Conservation (phyloP, 2,329 filamentous ascomycete species). For the Pseudocercospora eumusae region DNA sequence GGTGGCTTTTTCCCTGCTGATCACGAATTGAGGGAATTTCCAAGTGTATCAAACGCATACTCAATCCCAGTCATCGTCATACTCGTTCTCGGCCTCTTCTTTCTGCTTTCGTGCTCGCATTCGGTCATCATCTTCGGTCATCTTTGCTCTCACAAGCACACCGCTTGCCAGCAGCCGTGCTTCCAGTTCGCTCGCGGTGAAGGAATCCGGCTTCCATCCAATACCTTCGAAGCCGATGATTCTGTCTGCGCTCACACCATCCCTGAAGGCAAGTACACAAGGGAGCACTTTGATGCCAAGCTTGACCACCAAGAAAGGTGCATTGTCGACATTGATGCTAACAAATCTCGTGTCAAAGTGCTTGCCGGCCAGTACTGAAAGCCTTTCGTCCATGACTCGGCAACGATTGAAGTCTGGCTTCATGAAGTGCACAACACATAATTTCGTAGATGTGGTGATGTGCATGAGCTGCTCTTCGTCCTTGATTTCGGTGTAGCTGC, state of each 20-base stretch:
- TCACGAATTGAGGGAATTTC: not conserved
- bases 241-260: slow-evolving; percentile 57
- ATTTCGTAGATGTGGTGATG: slow-evolving; percentile 60
- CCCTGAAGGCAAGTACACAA: slow-evolving; percentile 59
- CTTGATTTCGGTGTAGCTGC: slow-evolving; percentile 57
- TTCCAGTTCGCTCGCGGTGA: slow-evolving; percentile 58
- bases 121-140: slow-evolving; percentile 48
- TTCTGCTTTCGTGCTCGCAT: slow-evolving; percentile 37
- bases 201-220: slow-evolving; percentile 55
- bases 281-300: slow-evolving; percentile 60
- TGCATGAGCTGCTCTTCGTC: slow-evolving; percentile 61
- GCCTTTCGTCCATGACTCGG: slow-evolving; percentile 61
- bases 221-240: slow-evolving; percentile 62
- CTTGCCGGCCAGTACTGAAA: slow-evolving; percentile 56
- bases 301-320: slow-evolving; percentile 60
- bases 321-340: slow-evolving; percentile 61
- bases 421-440: slow-evolving; percentile 64
- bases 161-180: slow-evolving; percentile 53
- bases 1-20: not conserved
- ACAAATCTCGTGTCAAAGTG: slow-evolving; percentile 62
- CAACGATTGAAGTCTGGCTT: slow-evolving; percentile 65
- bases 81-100: slow-evolving; percentile 40
- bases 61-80: slow-evolving; percentile 58
- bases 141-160: slow-evolving; percentile 56
- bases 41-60: not conserved